Percentiles rank a stretch among this genome's conserved stretches.
phyloP scores from a whole-genome alignment of 306 rosid genomes.

The Medicago truncatula region DNA sequence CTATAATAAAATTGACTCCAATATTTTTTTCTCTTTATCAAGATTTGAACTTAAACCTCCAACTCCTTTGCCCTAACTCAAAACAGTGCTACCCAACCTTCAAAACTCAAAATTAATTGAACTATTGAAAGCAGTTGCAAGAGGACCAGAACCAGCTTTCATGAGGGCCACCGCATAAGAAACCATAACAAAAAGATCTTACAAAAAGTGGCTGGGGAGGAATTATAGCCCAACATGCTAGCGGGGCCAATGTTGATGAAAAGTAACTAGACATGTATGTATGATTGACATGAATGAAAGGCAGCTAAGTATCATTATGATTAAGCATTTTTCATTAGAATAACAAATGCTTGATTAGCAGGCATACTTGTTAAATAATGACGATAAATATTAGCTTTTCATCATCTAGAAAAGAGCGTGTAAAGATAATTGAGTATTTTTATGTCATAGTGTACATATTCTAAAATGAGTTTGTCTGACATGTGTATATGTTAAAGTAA shows the following conservation, averaged over 20 bases:
- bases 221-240: constrained; percentile 64
- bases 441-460: constrained; percentile 35
- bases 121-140: constrained; percentile 36
- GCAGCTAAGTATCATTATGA: constrained; percentile 50
- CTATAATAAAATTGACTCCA: no score
- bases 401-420: constrained; percentile 42
- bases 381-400: constrained; percentile 51
- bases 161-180: constrained; percentile 62
- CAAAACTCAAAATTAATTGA: background rate
- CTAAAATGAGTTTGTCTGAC: no score
- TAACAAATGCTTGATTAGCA: constrained; percentile 44
- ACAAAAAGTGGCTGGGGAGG: constrained; percentile 48
- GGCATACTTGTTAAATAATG: constrained; percentile 42
- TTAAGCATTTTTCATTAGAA: constrained; percentile 52
- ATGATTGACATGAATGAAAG: constrained; percentile 70
- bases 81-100: no score
- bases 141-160: constrained; percentile 53
- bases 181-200: constrained; percentile 50
- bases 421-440: constrained; percentile 49
- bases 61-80: no score
- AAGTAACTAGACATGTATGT: constrained; percentile 66
- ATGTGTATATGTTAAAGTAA: no score
- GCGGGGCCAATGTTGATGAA: constrained; percentile 60
- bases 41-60: no score
- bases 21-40: no score